Percentiles rank a stretch among this genome's conserved stretches.
phyloP scores from a whole-genome alignment of 495 filamentous ascomycete species.

The Apiosordaria backusii region DNA sequence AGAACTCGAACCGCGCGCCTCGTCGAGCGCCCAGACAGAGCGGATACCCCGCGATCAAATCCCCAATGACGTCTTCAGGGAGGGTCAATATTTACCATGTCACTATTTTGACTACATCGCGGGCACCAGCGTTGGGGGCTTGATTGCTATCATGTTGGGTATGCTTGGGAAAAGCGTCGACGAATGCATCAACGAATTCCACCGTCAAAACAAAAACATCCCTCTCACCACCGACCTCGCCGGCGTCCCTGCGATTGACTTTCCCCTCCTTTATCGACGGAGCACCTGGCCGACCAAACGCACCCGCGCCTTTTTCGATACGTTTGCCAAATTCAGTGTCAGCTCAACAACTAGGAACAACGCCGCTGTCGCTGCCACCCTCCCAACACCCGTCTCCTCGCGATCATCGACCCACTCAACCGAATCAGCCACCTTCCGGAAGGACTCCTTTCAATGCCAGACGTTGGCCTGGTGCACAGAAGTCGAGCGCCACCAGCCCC shows the following conservation, averaged over 20 bases:
- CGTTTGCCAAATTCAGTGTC: constrained; percentile 30
- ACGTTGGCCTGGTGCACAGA: constrained; percentile 35
- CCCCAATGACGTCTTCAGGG: constrained; percentile 41
- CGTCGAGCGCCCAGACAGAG: constrained; percentile 28
- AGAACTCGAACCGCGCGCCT: constrained; percentile 17
- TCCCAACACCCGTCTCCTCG: constrained; percentile 3
- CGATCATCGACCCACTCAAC: constrained; percentile 11
- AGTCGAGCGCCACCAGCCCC: constrained; percentile 22
- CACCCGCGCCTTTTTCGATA: constrained; percentile 33
- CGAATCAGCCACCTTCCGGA: constrained; percentile 25
- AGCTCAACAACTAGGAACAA: constrained; percentile 12
- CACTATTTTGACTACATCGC: constrained; percentile 46
- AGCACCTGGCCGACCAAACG: constrained; percentile 32
- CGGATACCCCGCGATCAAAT: constrained; percentile 30
- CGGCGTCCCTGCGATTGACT: constrained; percentile 19
- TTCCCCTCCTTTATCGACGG: constrained; percentile 26
- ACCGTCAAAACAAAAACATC: constrained; percentile 30
- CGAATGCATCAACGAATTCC: constrained; percentile 32
- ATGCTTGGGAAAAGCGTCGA: constrained; percentile 30
- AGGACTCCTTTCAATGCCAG: constrained; percentile 31
- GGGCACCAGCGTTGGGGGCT: constrained; percentile 37
- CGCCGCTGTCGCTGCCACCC: constrained; percentile 2
- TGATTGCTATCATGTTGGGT: constrained; percentile 38
- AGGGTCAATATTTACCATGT: constrained; percentile 47
- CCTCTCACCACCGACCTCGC: constrained; percentile 24